Conservation (phyloP, 1,139 yeast species). For the Geotrichum europaeum region DNA sequence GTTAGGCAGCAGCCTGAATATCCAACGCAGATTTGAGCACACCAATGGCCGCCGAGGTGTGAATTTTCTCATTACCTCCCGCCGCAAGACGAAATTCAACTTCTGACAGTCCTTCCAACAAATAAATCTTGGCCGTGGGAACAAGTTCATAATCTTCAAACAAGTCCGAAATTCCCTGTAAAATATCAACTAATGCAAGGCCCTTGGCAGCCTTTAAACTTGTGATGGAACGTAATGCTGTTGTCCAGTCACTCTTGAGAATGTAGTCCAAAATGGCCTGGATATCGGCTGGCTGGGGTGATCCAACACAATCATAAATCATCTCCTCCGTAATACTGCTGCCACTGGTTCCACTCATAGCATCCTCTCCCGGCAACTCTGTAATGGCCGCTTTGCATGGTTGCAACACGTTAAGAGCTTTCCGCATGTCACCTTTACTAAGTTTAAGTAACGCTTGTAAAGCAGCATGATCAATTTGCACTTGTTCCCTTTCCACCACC, state of each 20-base stretch:
- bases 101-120: conserved; percentile 70
- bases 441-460: conserved; percentile 58
- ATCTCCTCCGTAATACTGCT: conserved; percentile 54
- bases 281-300: conserved; percentile 85
- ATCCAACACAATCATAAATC: conserved; percentile 93
- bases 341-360: conserved; percentile 6
- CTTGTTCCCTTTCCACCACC: conserved; percentile 63
- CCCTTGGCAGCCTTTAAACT: conserved; percentile 68
- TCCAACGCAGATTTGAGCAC: conserved; percentile 61
- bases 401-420: conserved; percentile 87
- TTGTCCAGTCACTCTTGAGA: conserved; percentile 82
- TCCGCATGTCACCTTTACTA: conserved; percentile 92
- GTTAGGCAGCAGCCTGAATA: conserved; percentile 22
- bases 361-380: conserved; percentile 25
- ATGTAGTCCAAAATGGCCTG: conserved; percentile 69
- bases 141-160: conserved; percentile 62
- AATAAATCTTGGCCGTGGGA: conserved; percentile 52
- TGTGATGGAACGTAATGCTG: conserved; percentile 60
- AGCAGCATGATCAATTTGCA: conserved; percentile 56
- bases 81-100: conserved; percentile 84
- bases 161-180: conserved; percentile 67
- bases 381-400: conserved; percentile 81
- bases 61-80: conserved; percentile 90
- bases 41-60: conserved; percentile 85
- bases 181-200: conserved; percentile 78